Conservation (phyloP, 805 yeast genomes). For the Lipomyces yamanashiensis region DNA sequence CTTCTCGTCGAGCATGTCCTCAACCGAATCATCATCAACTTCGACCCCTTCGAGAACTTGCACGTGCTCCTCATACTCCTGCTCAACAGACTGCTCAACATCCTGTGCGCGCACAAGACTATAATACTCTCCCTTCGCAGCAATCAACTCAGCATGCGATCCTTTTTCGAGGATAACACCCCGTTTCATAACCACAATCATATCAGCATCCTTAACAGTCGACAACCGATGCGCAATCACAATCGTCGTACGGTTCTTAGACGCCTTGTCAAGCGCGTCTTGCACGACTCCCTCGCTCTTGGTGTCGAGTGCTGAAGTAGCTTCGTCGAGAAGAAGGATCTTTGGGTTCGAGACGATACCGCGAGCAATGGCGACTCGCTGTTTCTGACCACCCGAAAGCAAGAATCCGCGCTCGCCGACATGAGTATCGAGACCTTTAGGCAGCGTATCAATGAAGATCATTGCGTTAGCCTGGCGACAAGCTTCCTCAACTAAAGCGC, state of each 20-base stretch:
- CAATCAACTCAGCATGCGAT: slow-evolving; percentile 43
- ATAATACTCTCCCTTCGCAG: slow-evolving; percentile 39
- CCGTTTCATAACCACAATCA: slow-evolving; percentile 51
- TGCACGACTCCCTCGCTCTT: slow-evolving; percentile 64
- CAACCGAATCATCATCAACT: slow-evolving; percentile 17
- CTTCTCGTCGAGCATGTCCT: slow-evolving; percentile 29
- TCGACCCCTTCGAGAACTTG: slow-evolving; percentile 27
- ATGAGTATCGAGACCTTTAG: slow-evolving; percentile 54
- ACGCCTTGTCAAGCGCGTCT: slow-evolving; percentile 50
- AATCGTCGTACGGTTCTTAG: slow-evolving; percentile 51
- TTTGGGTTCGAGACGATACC: slow-evolving; percentile 62
- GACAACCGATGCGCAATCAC: slow-evolving; percentile 58
- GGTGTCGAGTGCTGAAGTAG: slow-evolving; percentile 69
- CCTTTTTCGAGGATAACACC: slow-evolving; percentile 54
- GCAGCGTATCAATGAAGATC: slow-evolving; percentile 55
- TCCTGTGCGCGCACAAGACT: slow-evolving; percentile 41
- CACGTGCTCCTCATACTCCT: slow-evolving; percentile 17
- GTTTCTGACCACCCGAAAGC: slow-evolving; percentile 71
- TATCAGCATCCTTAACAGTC: slow-evolving; percentile 55
- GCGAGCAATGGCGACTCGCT: slow-evolving; percentile 66
- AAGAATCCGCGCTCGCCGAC: slow-evolving; percentile 64
- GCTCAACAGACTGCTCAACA: slow-evolving; percentile 29
- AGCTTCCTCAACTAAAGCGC: slow-evolving; percentile 50
- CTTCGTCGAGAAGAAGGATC: slow-evolving; percentile 64
- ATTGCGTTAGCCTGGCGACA: slow-evolving; percentile 58